Evolutionary conservation across 2,329 filamentous ascomycete genomes (phyloP).

Genomic region (Fusarium falciforme): DNA sequence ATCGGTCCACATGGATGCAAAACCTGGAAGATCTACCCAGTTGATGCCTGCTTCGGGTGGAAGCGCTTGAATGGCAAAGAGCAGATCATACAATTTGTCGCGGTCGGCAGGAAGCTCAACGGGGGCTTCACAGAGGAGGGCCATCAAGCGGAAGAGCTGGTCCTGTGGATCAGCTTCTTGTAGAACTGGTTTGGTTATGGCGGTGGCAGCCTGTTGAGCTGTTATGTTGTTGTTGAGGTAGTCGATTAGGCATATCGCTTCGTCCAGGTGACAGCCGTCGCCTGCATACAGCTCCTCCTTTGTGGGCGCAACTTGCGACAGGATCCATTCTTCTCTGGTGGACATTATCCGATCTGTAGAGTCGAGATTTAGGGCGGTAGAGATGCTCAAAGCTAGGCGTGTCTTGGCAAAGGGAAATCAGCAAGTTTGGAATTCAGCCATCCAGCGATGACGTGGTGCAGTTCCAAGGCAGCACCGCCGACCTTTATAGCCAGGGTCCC

Average conservation of each 20-base stretch:
- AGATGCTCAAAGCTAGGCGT: not conserved
- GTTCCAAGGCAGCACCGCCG: not conserved
- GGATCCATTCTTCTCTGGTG: not conserved
- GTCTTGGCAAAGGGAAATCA: not conserved
- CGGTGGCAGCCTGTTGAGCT: not conserved
- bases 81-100: not conserved
- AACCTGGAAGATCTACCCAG: not conserved
- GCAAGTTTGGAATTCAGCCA: not conserved
- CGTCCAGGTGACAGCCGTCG: not conserved
- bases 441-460: not conserved
- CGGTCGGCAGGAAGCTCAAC: not conserved
- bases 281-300: not conserved
- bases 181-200: not conserved
- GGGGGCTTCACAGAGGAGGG: not conserved
- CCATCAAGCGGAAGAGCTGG: not conserved
- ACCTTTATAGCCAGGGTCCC: not conserved
- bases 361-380: not conserved
- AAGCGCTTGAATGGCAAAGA: not conserved
- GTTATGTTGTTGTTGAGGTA: slow-evolving; percentile 5
- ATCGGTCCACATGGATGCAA: not conserved
- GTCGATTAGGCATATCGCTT: not conserved
- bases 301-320: not conserved
- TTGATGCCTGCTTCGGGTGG: not conserved
- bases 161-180: not conserved
- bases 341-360: not conserved